phyloP scores from a whole-genome alignment of 139 green algal genomes.

The Chlorella sorokiniana region DNA sequence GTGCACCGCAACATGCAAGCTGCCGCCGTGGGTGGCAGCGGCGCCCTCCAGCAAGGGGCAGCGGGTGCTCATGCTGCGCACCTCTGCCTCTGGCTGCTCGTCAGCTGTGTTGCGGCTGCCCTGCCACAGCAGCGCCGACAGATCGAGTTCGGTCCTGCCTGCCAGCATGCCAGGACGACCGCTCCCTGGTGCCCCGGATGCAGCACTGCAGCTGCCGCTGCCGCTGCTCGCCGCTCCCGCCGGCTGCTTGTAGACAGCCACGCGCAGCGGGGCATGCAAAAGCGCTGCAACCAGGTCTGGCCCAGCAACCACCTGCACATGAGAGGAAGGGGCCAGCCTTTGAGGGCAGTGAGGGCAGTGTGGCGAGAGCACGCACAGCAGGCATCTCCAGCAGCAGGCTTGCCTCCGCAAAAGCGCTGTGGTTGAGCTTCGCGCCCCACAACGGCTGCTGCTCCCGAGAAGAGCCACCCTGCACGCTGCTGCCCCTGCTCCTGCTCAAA shows the following conservation, averaged over 20 bases:
- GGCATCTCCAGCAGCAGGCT: neutral
- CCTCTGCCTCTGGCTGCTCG: neutral
- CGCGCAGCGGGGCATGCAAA: neutral
- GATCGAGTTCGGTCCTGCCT: conserved; percentile 4
- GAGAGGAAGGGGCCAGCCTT: neutral
- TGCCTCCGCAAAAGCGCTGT: neutral
- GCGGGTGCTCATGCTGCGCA: neutral
- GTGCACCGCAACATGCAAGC: neutral
- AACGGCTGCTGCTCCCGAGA: neutral
- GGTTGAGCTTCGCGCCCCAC: conserved; percentile 8
- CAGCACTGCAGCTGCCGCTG: neutral
- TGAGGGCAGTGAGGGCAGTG: neutral
- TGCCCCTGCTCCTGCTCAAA: neutral
- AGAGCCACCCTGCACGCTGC: neutral
- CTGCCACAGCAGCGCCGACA: conserved; percentile 5
- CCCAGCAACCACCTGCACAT: conserved; percentile 7
- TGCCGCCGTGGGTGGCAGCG: conserved; percentile 2
- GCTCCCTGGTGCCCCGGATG: neutral
- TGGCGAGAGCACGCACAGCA: neutral
- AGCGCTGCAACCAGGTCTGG: neutral
- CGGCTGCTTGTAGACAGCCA: conserved; percentile 25
- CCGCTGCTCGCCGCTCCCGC: neutral
- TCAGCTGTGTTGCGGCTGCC: neutral
- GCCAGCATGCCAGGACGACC: conserved; percentile 1
- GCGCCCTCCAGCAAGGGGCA: neutral